Evolutionary conservation across 805 yeast species (phyloP), one percentile per base, ranked within the genome.

Genomic region (Millerozyma acaciae): DNA sequence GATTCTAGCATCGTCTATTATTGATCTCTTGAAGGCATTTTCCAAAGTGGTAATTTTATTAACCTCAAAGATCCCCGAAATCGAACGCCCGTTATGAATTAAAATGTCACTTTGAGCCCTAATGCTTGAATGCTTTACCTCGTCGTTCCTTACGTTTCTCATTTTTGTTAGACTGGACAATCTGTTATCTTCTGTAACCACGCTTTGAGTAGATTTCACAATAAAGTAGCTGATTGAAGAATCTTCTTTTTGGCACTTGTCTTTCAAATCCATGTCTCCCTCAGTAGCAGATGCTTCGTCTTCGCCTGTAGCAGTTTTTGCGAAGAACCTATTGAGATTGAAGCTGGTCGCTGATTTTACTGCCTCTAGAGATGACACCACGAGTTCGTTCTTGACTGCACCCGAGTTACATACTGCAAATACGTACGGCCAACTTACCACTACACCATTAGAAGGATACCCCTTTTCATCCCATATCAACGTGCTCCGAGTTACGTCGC

Each of bases 401-500:
- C 12, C 9, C 13, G 32, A 20, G n/a, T 31, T 35, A 14, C 62
- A 61, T 3, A 57, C 16, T 0, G 65, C 67, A 28, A 63, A 33
- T 0, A 51, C 58, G 40, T 49, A 58, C 0, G 71, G 70, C 70
- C 70, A 62, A 18, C 38, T 43, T 3, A 64, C 44, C 1, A 42
- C 54, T 9, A 64, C 34, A 1, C 68, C 65, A 9, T 52, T 47
- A 0, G 48, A 41, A 5, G 70, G 70, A 29, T 60, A 62, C 3
- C 70, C 69, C 4, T 40, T 32, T 10, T 48, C 56, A 1, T 51
- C 36, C 68, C 71, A 65, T 7, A 63, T 45, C 13, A 67, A 38
- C 2, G 70, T 67, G 3, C 71, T 70, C 36, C 70, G 42, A 1
- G 68, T 62, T 3, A 59, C 69, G 34, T 65, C 68, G 1, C 71